Evolutionary conservation across 1,284 basidiomycete genomes (phyloP), one percentile per base, ranked within the genome.

Genomic region (Leccinum pachyderme): DNA sequence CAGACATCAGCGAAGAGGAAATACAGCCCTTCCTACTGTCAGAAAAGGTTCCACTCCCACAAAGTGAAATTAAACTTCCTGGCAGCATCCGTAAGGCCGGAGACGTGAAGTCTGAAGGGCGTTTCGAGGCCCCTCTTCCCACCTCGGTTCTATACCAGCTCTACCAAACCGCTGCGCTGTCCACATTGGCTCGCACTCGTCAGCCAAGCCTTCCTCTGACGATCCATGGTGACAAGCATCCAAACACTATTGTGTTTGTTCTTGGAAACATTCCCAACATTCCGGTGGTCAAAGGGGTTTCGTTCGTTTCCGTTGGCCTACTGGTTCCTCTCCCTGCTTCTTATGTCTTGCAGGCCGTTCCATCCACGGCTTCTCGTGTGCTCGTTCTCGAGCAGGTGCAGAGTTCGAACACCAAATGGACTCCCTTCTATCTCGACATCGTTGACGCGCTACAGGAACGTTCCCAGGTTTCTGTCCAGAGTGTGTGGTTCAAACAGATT

Each of bases 361-460:
- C 91, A 9, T 57, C 77, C 1, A 84, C 84, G 5, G 82, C 81
- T 35, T 81, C 82, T 46, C 85, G 84, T 46, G 81, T 98, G 53
- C 78, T 97, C 49, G 90, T 98, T 4, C 81, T 98, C 22, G 96
- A 95, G 72, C 91, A 89, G 72, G 79, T 89, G 25, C 77, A 80
- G 61, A 78, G 77, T 58, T 91, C 89, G 79, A 81, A 84, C 18
- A 89, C 87, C 50, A 94, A 94, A 73, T 96, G 92, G 85, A 89
- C 93, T 2, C 87, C 93, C 0, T 77, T 96, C 15, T 95, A 91
- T 69, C 81, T 97, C 47, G 94, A 96, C 43, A 76, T 95, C 25
- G 81, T 91, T 56, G 82, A 79, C 53, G 85, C 88, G 7, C 73
- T 95, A 47, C 91, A 94, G 66, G 76, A 83, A 37, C 75, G 78